Evolutionary conservation across 2,329 filamentous ascomycete species (phyloP), one percentile per base, ranked within the genome.

Genomic region (Polychaeton citri): DNA sequence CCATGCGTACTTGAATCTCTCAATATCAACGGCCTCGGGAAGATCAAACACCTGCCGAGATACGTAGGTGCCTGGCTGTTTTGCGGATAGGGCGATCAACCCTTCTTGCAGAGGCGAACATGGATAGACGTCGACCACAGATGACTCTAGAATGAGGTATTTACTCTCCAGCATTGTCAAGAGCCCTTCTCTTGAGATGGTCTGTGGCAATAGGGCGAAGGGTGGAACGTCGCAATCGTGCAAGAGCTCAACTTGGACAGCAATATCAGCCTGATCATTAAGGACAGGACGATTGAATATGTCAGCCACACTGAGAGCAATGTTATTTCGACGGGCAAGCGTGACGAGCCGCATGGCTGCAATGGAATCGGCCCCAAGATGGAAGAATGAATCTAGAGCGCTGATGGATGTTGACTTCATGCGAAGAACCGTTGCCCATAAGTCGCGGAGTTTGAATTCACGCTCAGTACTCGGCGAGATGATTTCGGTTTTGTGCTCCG

Each of bases 351-450:
- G 53, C 61, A 67, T 67, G 0, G 64, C 63, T 2, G 51, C 47
- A 10, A 66, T 56, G 0, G 61, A 64, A 33, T 67, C 61, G 9
- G 63, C 64, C 3, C 64, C 63, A 5, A 65, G 47, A 15, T 53
- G 50, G 38, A 65, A 64, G 47, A 65, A 66, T 7, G 7, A 7
- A 24, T 24, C 21, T 8, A 7, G 21, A 24, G 21, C 21, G 21
- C 21, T 24, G 7, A 24, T 24, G 21, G 21, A 7, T n/a, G 21
- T 8, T 7, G n/a, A 7, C 7, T 24, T n/a, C 7, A 24, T 24
- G 7, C n/a, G 7, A 7, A 24, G n/a, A n/a, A 24, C n/a, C 21
- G 7, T n/a, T 24, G 21, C 21, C 21, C 21, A 24, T 8, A 24
- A n/a, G 7, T 8, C n/a, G n/a, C 7, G 7, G 21, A 24, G 21